Base-by-base conservation (phyloP, 306 rosid genomes). In the Crotalaria pallida region DNA sequence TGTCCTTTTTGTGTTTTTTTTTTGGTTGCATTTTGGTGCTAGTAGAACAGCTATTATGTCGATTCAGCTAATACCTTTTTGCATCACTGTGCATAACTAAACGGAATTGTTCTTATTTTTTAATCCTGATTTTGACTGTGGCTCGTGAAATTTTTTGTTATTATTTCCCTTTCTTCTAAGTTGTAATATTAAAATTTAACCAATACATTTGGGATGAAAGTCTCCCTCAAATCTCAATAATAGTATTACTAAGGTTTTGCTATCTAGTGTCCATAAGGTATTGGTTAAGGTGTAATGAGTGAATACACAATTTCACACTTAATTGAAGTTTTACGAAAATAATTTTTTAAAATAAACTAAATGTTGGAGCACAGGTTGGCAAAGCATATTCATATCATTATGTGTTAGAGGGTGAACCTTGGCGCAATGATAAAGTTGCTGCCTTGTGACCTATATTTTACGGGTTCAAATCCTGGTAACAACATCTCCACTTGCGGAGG, bases 21-120 rank as follows among this genome's bases (percentile, higher is more conserved):
- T 67, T 51, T 71, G n/a, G n/a, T 12, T 67, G 43, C 52, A 56
- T 66, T 63, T 19, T 7, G 60, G 16, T 41, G 62, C 48, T 58
- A 16, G 69, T 34, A 34, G 13, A 18, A 60, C 18, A 19, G 41
- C 55, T 16, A 10, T 8, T 73, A 26, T 16, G 64, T 34, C 50
- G 55, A 19, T 36, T 53, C 41, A 15, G 48, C 36, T 72, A 19
- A 45, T 23, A 62, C 6, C 41, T 18, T 62, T 38, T 62, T 8
- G 6, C 31, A 3, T 67, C 38, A 27, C 17, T 41, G 48, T 73
- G 65, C 49, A 64, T 52, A 31, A 43, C 31, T 17, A 49, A 67
- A 50, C 13, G 27, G 58, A 47, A 15, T 48, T 27, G 12, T 64
- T 24, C 40, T 45, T 45, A 5, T 2, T 66, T 65, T 48, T 29